A percentile compares a stretch with the other conserved stretches of the same genome.
Conservation (phyloP, 345 rosid genomes). For the Populus nigra region DNA sequence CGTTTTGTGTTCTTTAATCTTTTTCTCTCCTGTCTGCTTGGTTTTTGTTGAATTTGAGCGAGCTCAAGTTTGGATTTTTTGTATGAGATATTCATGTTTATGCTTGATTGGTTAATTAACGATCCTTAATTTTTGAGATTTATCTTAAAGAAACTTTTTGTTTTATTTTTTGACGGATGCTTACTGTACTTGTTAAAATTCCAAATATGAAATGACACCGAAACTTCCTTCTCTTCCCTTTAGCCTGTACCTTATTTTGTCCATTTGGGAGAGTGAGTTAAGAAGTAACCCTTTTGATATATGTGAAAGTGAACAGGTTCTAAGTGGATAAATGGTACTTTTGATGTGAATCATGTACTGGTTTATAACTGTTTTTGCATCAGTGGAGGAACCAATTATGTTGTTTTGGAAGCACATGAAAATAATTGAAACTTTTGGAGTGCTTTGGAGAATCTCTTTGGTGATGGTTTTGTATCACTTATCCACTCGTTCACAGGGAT, state of each 20-base stretch:
- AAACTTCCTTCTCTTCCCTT: background rate
- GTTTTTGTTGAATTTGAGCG: background rate
- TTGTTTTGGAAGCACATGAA: background rate
- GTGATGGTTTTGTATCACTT: background rate
- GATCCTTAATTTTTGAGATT: background rate
- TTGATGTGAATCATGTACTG: slow-evolving; percentile 15
- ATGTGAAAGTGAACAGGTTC: slow-evolving; percentile 1
- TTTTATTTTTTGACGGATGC: background rate
- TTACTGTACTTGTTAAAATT: background rate
- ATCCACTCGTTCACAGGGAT: background rate
- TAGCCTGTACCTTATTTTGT: background rate
- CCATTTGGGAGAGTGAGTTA: background rate
- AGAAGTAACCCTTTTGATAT: slow-evolving; percentile 1
- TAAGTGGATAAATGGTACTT: slow-evolving; percentile 3
- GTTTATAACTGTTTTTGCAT: slow-evolving; percentile 10
- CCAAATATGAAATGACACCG: background rate
- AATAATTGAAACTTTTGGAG: slow-evolving; percentile 17
- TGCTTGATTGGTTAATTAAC: background rate
- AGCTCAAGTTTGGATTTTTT: background rate
- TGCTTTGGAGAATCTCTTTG: slow-evolving; percentile 21
- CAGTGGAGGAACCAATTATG: slow-evolving; percentile 22
- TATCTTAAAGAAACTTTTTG: background rate
- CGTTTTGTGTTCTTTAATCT: background rate
- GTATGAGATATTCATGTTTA: background rate
- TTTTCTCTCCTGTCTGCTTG: background rate